Percentiles rank a stretch among this genome's conserved stretches.
These are phyloP conservation scores for Colletotrichum sp. DNA, from an alignment of 2,329 filamentous ascomycete species.

Conservation along the genomic window DNA sequence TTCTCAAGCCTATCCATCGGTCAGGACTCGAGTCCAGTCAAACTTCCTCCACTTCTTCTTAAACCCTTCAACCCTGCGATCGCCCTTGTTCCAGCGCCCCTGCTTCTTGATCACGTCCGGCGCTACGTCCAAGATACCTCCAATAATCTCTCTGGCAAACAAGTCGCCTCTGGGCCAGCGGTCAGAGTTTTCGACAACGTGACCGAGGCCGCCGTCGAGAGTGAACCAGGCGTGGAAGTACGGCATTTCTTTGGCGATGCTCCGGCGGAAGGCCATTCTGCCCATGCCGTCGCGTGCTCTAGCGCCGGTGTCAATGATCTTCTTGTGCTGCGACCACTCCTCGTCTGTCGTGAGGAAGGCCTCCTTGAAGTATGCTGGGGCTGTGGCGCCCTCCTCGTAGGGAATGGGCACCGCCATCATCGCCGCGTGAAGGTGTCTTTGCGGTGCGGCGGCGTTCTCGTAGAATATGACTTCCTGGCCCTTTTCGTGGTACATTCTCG, in stretches of 20 bases:
- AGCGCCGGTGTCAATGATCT: constrained; percentile 86
- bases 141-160: constrained; percentile 90
- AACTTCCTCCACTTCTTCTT: constrained; percentile 89
- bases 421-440: constrained; percentile 81
- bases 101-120: constrained; percentile 88
- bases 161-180: constrained; percentile 91
- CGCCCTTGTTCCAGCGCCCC: constrained; percentile 79
- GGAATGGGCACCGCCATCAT: constrained; percentile 88
- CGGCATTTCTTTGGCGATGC: constrained; percentile 92
- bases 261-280: constrained; percentile 80
- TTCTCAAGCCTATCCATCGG: constrained; percentile 33
- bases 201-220: constrained; percentile 88
- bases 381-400: constrained; percentile 87
- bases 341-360: constrained; percentile 87
- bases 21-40: constrained; percentile 77
- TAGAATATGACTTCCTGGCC: constrained; percentile 95
- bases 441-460: constrained; percentile 88
- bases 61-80: constrained; percentile 76
- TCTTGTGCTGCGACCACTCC: constrained; percentile 95
- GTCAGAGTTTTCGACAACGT: constrained; percentile 85
- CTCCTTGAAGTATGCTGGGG: constrained; percentile 94
- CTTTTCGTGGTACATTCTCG: constrained; percentile 91
- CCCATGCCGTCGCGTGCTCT: constrained; percentile 72
- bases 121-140: constrained; percentile 86
- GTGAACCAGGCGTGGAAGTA: constrained; percentile 99